Conservation (phyloP, 148 eudicot genomes). For the Rhododendron williamsianum region DNA sequence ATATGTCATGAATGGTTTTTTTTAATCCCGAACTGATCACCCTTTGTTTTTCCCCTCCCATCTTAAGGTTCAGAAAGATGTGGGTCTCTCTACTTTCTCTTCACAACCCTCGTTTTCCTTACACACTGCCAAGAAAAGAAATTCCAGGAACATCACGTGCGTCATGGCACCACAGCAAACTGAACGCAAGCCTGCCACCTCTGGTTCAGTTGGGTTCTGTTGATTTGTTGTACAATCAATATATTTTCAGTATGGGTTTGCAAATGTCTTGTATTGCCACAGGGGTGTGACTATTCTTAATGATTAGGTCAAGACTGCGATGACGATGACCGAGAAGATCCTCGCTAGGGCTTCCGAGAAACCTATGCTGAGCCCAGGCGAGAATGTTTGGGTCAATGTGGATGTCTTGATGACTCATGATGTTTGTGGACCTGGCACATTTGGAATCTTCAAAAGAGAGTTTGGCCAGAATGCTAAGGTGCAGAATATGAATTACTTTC, state of each 20-base stretch:
- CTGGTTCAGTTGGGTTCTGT: constrained; percentile 63
- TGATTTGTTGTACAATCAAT: neutral
- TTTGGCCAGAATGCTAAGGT: constrained; percentile 92
- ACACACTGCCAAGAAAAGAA: constrained; percentile 28
- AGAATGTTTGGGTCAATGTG: constrained; percentile 92
- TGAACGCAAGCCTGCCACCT: constrained; percentile 62
- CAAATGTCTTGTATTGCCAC: constrained; percentile 11
- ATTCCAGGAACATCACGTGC: constrained; percentile 50
- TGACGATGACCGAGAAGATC: constrained; percentile 96
- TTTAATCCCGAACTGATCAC: neutral
- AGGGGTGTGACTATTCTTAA: constrained; percentile 13
- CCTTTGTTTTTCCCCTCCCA: neutral
- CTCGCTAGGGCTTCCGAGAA: constrained; percentile 78
- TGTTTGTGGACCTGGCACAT: constrained; percentile 90
- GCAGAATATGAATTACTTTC: neutral
- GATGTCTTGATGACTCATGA: constrained; percentile 98
- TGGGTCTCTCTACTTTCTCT: constrained; percentile 53
- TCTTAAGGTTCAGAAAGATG: constrained; percentile 43
- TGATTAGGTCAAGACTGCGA: constrained; percentile 71
- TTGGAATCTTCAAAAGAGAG: constrained; percentile 92
- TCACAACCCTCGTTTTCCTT: constrained; percentile 26
- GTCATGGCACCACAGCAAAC: constrained; percentile 76
- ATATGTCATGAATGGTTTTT: neutral
- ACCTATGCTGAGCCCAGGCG: constrained; percentile 69
- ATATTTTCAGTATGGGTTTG: neutral